These are phyloP conservation scores for Rosa rugosa DNA, from an alignment of 306 rosid species.

Conservation along the genomic window DNA sequence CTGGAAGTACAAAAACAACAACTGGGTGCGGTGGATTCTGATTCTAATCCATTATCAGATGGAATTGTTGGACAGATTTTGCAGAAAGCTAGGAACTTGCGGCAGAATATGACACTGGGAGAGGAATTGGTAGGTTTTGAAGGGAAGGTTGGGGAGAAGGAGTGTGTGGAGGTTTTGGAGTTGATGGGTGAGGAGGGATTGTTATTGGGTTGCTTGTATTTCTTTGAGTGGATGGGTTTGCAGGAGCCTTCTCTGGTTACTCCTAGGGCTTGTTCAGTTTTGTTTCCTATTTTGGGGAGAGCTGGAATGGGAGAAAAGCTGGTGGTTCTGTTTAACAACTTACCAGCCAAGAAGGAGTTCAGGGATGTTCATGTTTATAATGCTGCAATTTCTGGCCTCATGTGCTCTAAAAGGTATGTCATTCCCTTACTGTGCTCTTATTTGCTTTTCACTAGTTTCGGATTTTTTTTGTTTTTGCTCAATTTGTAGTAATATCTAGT, in stretches of 20 bases:
- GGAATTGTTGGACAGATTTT: conserved; percentile 63
- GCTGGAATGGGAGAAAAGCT: conserved; percentile 72
- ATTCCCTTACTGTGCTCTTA: conserved; percentile 18
- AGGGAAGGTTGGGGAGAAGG: conserved; percentile 47
- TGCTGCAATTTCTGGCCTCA: conserved; percentile 75
- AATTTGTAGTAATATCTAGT: conserved; percentile 4
- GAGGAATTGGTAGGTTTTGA: conserved; percentile 60
- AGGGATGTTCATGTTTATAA: conserved; percentile 73
- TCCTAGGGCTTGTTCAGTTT: conserved; percentile 56
- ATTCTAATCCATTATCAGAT: conserved; percentile 25
- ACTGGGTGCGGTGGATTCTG: conserved; percentile 12
- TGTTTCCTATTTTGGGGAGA: conserved; percentile 78
- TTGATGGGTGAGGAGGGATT: conserved; percentile 54
- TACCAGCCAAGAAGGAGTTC: conserved; percentile 59
- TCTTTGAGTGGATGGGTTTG: conserved; percentile 89
- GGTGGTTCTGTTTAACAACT: conserved; percentile 55
- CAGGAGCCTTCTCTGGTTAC: conserved; percentile 68
- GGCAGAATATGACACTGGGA: conserved; percentile 58
- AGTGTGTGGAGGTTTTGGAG: conserved; percentile 59
- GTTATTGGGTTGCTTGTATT: conserved; percentile 57
- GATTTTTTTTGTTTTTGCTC: neutral
- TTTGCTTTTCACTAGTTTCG: conserved; percentile 18
- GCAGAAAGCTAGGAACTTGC: conserved; percentile 57
- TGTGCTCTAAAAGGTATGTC: conserved; percentile 54
- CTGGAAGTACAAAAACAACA: conserved; percentile 21